Conservation (phyloP, 2,329 filamentous ascomycete species). For the Penicillium italicum region DNA sequence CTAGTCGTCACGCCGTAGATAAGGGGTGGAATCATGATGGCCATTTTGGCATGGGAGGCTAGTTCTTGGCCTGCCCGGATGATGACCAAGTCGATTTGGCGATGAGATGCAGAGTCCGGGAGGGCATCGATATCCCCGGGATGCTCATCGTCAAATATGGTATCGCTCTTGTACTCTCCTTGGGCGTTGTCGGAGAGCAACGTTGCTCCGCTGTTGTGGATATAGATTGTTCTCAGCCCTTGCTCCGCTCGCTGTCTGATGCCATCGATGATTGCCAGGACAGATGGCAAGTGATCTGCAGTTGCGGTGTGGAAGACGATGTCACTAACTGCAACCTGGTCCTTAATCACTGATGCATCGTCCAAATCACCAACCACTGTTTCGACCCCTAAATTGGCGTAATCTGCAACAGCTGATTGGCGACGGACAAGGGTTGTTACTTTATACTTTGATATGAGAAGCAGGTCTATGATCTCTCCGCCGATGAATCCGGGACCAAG, state of each 20-base stretch:
- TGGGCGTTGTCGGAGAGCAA: neutral
- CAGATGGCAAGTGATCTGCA: constrained; percentile 48
- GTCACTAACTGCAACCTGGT: constrained; percentile 42
- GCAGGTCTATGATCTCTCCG: constrained; percentile 46
- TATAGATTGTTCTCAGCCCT: constrained; percentile 44
- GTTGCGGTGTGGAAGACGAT: constrained; percentile 50
- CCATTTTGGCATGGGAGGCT: constrained; percentile 3
- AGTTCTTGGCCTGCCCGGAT: neutral
- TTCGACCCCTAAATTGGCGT: constrained; percentile 39
- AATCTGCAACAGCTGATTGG: constrained; percentile 29
- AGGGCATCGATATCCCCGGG: neutral
- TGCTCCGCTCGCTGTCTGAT: constrained; percentile 39
- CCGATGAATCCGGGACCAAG: constrained; percentile 31
- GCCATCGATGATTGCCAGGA: constrained; percentile 45
- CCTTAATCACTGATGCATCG: neutral
- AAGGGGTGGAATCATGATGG: constrained; percentile 5
- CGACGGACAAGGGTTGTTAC: constrained; percentile 44
- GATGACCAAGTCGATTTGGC: neutral
- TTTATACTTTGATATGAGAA: constrained; percentile 42
- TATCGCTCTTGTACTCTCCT: neutral
- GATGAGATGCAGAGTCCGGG: constrained; percentile 1
- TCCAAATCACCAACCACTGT: neutral
- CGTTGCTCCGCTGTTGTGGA: constrained; percentile 37
- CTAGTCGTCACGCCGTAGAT: constrained; percentile 40
- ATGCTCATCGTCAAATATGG: neutral